These are phyloP conservation scores for Prinsepia uniflora DNA, from an alignment of 306 rosid species.

Conservation along the genomic window DNA sequence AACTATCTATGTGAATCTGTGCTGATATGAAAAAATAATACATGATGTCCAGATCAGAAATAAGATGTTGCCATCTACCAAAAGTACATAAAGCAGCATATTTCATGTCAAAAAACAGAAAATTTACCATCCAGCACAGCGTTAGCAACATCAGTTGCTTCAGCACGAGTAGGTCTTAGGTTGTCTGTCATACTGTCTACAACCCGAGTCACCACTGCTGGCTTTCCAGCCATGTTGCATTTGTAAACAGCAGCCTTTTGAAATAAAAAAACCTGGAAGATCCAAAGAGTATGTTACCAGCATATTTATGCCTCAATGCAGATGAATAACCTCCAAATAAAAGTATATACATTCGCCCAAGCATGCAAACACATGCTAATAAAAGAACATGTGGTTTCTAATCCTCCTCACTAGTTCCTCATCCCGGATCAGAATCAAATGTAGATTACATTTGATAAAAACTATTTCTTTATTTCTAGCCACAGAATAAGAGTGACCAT, in stretches of 20 bases:
- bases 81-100: slow-evolving; percentile 17
- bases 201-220: slow-evolving; percentile 93
- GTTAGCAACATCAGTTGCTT: slow-evolving; percentile 98
- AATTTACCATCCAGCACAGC: slow-evolving; percentile 74
- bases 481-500: neutral
- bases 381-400: neutral
- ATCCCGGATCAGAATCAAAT: neutral
- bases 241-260: slow-evolving; percentile 88
- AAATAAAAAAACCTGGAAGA: slow-evolving; percentile 75
- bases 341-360: neutral
- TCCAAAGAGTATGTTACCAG: neutral
- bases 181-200: slow-evolving; percentile 96
- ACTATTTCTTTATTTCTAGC: neutral
- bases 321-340: neutral
- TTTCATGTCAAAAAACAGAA: neutral
- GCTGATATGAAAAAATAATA: neutral
- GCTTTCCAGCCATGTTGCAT: slow-evolving; percentile 98
- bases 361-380: neutral
- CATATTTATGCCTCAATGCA: neutral
- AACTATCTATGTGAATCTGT: neutral
- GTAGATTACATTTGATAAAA: neutral
- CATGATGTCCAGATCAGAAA: neutral
- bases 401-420: neutral
- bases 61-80: neutral
- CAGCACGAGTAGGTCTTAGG: slow-evolving; percentile 97